Evolutionary conservation across 345 rosid species (phyloP).

Genomic region (Camelina sativa): DNA sequence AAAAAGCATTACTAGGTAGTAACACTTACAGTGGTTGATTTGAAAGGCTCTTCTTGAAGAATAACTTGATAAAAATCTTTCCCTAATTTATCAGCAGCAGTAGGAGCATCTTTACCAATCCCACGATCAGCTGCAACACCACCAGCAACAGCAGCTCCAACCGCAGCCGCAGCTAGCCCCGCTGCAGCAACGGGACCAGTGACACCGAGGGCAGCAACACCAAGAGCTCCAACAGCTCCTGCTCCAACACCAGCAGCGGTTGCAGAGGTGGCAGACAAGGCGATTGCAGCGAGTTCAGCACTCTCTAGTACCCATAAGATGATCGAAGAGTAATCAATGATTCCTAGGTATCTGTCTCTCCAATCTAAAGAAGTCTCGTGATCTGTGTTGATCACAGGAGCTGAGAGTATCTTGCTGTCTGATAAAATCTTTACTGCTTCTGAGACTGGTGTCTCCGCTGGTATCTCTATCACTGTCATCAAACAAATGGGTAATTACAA

Average conservation of each 20-base stretch:
- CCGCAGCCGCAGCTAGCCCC: slow-evolving; percentile 76
- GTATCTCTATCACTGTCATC: slow-evolving; percentile 73
- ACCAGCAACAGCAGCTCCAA: slow-evolving; percentile 86
- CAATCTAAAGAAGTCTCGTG: slow-evolving; percentile 58
- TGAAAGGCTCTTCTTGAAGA: slow-evolving; percentile 88
- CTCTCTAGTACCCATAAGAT: slow-evolving; percentile 85
- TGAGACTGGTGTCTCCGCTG: slow-evolving; percentile 65
- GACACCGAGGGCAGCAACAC: slow-evolving; percentile 71
- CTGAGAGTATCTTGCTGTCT: slow-evolving; percentile 74
- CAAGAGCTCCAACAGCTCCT: slow-evolving; percentile 76
- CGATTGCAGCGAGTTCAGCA: slow-evolving; percentile 76
- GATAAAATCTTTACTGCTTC: slow-evolving; percentile 79
- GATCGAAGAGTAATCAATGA: slow-evolving; percentile 77
- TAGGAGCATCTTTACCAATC: slow-evolving; percentile 64
- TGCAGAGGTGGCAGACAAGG: slow-evolving; percentile 70
- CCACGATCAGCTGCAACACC: slow-evolving; percentile 72
- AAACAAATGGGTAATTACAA: background rate
- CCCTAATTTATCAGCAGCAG: slow-evolving; percentile 72
- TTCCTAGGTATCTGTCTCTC: slow-evolving; percentile 77
- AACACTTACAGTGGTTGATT: slow-evolving; percentile 61
- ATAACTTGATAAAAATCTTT: slow-evolving; percentile 77
- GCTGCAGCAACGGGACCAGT: slow-evolving; percentile 76
- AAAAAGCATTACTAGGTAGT: background rate
- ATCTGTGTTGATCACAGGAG: slow-evolving; percentile 72
- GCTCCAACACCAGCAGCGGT: slow-evolving; percentile 82